Base-by-base conservation (phyloP, 495 filamentous ascomycete genomes). In the Aspergillus asperescens region DNA sequence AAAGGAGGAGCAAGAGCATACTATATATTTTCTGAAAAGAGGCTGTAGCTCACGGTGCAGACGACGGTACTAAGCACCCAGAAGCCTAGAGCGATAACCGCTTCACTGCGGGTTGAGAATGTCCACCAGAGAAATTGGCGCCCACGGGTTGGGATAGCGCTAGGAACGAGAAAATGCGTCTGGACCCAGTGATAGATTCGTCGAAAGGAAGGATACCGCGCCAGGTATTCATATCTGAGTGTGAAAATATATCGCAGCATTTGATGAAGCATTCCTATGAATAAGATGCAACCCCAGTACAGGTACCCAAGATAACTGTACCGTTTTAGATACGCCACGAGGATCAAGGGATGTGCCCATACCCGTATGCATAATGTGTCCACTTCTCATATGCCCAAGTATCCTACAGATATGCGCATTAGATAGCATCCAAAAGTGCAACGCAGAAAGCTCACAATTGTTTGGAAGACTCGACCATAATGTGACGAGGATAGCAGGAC, bases 91-190 rank as follows among this genome's bases (percentile, higher is more conserved):
- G 77, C 62, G 4, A 70, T 56, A 2, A 79, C 45, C 1, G 63
- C 61, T 27, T 77, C 72, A 0, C 67, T 62, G 42, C 73, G 69
- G 0, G 67, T 71, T 1, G 74, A 68, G 50, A 75, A 67, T 1
- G 64, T 70, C 54, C 62, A 74, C 23, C 65, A 67, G 23, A 74
- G 43, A 3, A 73, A 24, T 1, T 55, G 16, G 28, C 66, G 58
- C n/a, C 62, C 57, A 22, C 52, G 47, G 23, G 57, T 59, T 29
- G 58, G 59, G 10, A 70, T 49, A 2, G 71, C 67, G 2, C 63
- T 54, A 19, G 72, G 63, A 12, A 69, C 51, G 7, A 70, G 59
- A 8, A 77, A 44, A 55, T 75, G 56, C 0, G 62, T 70, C 15
- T 65, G 56, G 2, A 69, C 8, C 61, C 62, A 68, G 27, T 61